Base-by-base conservation (phyloP, 169 alveolate species). In the Plasmodium yoelii region DNA sequence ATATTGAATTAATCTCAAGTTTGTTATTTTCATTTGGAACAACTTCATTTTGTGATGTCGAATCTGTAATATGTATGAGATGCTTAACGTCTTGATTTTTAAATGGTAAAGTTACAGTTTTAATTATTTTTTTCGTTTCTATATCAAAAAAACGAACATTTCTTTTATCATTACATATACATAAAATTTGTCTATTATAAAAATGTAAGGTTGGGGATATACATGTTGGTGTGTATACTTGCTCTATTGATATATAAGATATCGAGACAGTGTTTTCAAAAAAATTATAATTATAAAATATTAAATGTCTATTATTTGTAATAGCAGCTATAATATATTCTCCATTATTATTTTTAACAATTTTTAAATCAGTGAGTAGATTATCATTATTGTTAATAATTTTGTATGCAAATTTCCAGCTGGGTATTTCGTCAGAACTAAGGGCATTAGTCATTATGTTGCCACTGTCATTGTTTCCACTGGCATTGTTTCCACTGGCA, bases 41-140 rank as follows among this genome's bases (percentile, higher is more conserved):
- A 59, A 22, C 26, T 5, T 10, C 28, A 42, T 22, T 46, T 26
- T 49, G 49, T 42, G 13, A 26, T 9, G 2, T 8, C n/a, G 5
- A 56, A 26, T n/a, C 51, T 8, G 26, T 53, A 2, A 77, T 74
- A 18, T 74, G 88, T 24, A 77, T 2, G 34, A 77, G n/a, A 18
- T 34, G 26, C 42, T 82, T 51, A 13, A 82, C 84, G 10, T 56
- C 44, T 56, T 82, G 67, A 8, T 68, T 64, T 39, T 60, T 39
- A 69, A 82, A 82, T 22, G 90, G 90, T n/a, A 82, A 60, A 42
- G 55, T 73, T 8, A 82, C 64, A 19, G 90, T 82, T 82, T 82
- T 82, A 19, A 82, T 61, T 24, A 82, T 82, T 68, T 82, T 65
- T 42, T 82, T 82, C 9, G 69, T 82, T 59, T 82, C 90, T 47